A percentile compares a stretch with the other conserved stretches of the same genome.
Evolutionary conservation across 192 early-diverging fungal genomes (phyloP).

Genomic region (Jimgerdemannia lactiflua): DNA sequence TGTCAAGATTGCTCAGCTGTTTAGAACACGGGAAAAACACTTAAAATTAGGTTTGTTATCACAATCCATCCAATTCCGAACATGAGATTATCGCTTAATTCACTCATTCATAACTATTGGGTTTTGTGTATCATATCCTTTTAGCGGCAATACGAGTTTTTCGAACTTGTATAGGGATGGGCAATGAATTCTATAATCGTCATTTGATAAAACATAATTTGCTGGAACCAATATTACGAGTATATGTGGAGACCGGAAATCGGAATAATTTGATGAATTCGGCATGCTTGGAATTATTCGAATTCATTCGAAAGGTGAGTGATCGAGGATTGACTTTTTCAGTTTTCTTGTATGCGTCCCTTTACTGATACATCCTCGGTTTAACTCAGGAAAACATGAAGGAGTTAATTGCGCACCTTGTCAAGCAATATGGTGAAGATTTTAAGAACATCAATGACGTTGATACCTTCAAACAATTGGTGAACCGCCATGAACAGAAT

Average conservation of each 20-base stretch:
- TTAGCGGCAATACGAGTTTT: conserved; percentile 79
- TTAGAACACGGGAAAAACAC: conserved; percentile 63
- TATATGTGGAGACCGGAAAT: conserved; percentile 59
- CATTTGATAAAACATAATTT: conserved; percentile 74
- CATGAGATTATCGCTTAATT: too few species aligned
- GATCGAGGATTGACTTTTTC: too few species aligned
- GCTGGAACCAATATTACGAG: conserved; percentile 62
- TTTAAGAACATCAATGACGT: conserved; percentile 65
- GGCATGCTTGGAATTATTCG: conserved; percentile 87
- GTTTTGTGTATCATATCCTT: conserved; percentile 6
- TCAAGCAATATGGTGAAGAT: conserved; percentile 51
- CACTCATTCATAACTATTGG: too few species aligned
- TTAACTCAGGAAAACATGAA: conserved; percentile 58
- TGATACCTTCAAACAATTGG: conserved; percentile 54
- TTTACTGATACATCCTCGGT: conserved; percentile 15
- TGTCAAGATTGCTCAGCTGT: conserved; percentile 59
- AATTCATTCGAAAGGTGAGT: conserved; percentile 71
- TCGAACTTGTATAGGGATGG: conserved; percentile 69
- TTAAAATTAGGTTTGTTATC: conserved; percentile 58
- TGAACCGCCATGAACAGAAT: conserved; percentile 60
- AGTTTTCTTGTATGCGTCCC: too few species aligned
- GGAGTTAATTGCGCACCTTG: conserved; percentile 67
- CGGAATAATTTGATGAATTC: conserved; percentile 86
- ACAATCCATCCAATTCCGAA: too few species aligned
- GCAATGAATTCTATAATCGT: conserved; percentile 82